These are phyloP conservation scores for Mortierella polycephala DNA, from an alignment of 371 early-diverging fungal genomes.

Conservation along the genomic window DNA sequence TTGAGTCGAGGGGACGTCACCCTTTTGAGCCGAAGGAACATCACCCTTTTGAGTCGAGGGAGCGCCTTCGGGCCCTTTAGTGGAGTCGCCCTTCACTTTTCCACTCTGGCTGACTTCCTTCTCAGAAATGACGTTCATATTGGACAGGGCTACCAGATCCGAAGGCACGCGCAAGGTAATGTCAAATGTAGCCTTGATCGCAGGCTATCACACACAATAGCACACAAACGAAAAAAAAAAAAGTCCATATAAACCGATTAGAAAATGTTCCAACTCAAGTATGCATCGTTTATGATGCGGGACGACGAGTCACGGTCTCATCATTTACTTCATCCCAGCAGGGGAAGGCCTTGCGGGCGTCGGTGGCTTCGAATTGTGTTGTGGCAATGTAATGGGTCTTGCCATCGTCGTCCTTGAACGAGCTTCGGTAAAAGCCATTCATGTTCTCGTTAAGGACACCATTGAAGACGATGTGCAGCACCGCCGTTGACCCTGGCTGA, in stretches of 20 bases:
- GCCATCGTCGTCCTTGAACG: slow-evolving; percentile 80
- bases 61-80: slow-evolving; percentile 31
- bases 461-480: slow-evolving; percentile 73
- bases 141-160: slow-evolving; percentile 84
- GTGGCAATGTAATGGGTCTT: slow-evolving; percentile 81
- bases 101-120: slow-evolving; percentile 56
- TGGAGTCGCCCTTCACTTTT: slow-evolving; percentile 46
- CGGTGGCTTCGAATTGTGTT: slow-evolving; percentile 95
- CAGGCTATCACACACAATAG: slow-evolving; percentile 61
- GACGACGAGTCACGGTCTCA: too few relatives aligned
- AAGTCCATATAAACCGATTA: background rate
- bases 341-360: slow-evolving; percentile 92
- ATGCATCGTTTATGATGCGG: too few relatives aligned
- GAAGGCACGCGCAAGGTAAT: slow-evolving; percentile 80
- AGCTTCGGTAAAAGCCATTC: slow-evolving; percentile 90
- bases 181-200: slow-evolving; percentile 91
- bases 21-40: slow-evolving; percentile 29
- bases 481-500: slow-evolving; percentile 73
- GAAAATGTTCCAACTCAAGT: background rate
- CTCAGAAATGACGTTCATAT: slow-evolving; percentile 79
- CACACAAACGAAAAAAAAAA: background rate
- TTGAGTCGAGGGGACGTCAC: slow-evolving; percentile 31
- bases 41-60: slow-evolving; percentile 36
- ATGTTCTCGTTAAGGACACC: slow-evolving; percentile 88
- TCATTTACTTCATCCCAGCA: slow-evolving; percentile 86